These are phyloP conservation scores for Zymoseptoria crescenta DNA, from an alignment of 2,329 filamentous ascomycete genomes.

Conservation along the genomic window DNA sequence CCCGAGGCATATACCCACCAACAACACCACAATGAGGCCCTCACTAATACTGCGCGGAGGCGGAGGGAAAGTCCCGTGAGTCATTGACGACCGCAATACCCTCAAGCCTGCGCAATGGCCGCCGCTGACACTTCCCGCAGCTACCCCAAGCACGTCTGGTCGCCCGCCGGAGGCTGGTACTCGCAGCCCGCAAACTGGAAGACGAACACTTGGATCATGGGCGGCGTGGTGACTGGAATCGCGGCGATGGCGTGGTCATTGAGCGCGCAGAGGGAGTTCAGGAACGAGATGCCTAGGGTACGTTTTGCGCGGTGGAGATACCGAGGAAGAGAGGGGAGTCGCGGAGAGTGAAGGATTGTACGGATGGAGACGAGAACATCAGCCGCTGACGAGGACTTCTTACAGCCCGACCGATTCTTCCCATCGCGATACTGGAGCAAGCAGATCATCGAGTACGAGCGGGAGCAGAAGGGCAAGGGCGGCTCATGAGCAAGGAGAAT, in stretches of 20 bases:
- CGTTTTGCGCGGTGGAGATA: constrained; percentile 2
- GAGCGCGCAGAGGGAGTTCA: constrained; percentile 65
- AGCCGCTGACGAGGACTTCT: constrained; percentile 7
- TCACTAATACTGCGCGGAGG: constrained; percentile 50
- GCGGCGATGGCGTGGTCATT: constrained; percentile 58
- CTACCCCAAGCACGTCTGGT: constrained; percentile 74
- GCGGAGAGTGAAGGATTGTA: not conserved
- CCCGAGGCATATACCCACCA: not conserved
- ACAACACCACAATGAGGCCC: constrained; percentile 22
- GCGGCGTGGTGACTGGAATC: constrained; percentile 60
- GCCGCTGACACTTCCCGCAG: constrained; percentile 12
- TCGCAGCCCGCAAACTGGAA: constrained; percentile 92
- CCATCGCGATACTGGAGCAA: constrained; percentile 75
- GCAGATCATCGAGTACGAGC: constrained; percentile 63
- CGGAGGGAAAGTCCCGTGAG: constrained; percentile 69
- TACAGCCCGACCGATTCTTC: constrained; percentile 60
- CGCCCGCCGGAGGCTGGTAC: constrained; percentile 96
- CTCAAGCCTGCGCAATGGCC: constrained; percentile 11
- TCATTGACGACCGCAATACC: constrained; percentile 4
- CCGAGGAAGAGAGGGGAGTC: not conserved
- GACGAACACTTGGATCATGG: constrained; percentile 74
- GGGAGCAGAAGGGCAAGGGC: constrained; percentile 22
- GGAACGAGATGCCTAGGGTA: constrained; percentile 64
- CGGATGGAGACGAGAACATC: not conserved
- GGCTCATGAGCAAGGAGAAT: not conserved